phyloP scores from a whole-genome alignment of 208 protist species.

The Balamuthia mandrillaris region DNA sequence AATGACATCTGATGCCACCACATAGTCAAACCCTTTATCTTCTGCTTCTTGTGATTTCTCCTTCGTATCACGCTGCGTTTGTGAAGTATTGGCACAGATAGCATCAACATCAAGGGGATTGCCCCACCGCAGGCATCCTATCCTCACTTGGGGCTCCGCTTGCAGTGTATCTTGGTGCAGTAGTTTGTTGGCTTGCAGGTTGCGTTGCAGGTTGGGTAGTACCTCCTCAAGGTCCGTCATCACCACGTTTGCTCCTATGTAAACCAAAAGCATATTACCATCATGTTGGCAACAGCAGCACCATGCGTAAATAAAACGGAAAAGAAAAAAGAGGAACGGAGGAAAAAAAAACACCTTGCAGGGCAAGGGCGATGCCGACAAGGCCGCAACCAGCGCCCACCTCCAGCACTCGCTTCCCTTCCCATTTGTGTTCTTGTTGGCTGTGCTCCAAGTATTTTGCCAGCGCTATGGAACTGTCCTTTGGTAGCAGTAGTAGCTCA shows the following conservation, averaged over 20 bases:
- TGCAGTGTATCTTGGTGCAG: too few species aligned
- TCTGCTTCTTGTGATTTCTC: background rate
- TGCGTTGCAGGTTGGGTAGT: background rate
- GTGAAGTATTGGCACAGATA: too few species aligned
- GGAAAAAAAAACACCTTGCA: too few species aligned
- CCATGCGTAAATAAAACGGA: too few species aligned
- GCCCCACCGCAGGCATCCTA: too few species aligned
- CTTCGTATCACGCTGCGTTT: background rate
- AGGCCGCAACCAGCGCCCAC: slow-evolving; percentile 6
- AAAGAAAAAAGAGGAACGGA: too few species aligned
- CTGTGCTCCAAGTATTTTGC: slow-evolving; percentile 16
- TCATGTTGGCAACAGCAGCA: too few species aligned
- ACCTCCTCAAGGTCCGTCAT: slow-evolving; percentile 23
- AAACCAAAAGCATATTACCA: too few species aligned
- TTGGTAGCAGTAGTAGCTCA: too few species aligned
- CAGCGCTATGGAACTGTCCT: background rate
- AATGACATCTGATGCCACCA: slow-evolving; percentile 27
- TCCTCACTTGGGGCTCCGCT: too few species aligned
- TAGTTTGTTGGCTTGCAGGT: background rate
- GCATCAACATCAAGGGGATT: too few species aligned
- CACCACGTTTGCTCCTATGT: background rate
- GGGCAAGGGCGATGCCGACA: background rate
- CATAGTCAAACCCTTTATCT: background rate
- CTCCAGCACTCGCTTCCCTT: background rate
- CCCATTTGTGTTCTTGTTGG: background rate